Evolutionary conservation across 352 stramenopile genomes (phyloP), one percentile per base, ranked within the genome.

Genomic region (Sclerospora graminicola): DNA sequence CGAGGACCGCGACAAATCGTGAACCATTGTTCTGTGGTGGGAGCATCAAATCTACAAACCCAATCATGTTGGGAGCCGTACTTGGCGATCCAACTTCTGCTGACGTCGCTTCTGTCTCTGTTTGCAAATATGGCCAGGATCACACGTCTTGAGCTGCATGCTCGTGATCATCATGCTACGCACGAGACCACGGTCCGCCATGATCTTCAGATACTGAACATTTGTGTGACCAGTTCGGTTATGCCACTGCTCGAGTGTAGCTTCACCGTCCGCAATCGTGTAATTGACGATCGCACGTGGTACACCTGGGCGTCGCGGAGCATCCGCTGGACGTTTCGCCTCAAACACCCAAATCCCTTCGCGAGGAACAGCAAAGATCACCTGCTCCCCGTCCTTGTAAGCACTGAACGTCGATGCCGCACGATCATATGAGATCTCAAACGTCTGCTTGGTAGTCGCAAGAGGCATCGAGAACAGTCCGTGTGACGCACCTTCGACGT

Each of bases 31-130:
- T 13, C 13, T 31, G 21, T 8, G 29, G 23, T 8, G 37, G 46
- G 8, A 47, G 29, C 1, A 54, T 19, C 10, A 47, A 16, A 18
- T 54, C 37, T 8, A 16, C 31, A 11, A 31, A 54, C 23, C 41
- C 38, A 8, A 45, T 29, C 20, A 45, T 13, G 11, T 45, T 52
- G 23, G 36, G 34, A 20, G 18, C 14, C 10, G 27, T 30, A 45
- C 31, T 8, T 15, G 19, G 3, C 45, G 45, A 16, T 48, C 24
- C 3, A 43, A 20, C 5, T 35, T 41, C 21, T 47, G 45, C 1
- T 11, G 29, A n/a, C 21, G 31, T 3, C 21, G 38, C 21, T 32
- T 43, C 0, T 23, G 36, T 6, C 33, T 41, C 14, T 51, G 44
- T 29, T 51, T 51, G 11, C 33, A 7, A 18, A 51, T 5, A 8